phyloP scores from a whole-genome alignment of 768 basidiomycete species.

The Calocybe gangraenosa region DNA sequence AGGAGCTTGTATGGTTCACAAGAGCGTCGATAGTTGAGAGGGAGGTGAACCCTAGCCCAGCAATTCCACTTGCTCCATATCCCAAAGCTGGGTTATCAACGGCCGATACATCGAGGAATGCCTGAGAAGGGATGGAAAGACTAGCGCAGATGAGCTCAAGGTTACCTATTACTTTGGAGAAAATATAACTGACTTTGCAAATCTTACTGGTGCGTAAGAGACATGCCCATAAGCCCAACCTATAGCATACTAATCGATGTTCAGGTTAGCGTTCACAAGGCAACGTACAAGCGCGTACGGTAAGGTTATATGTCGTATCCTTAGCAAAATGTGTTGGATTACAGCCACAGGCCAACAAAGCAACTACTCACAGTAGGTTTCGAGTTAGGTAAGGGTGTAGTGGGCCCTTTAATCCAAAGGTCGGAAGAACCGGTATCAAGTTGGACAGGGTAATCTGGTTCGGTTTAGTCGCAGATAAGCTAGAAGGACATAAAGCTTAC shows the following conservation, averaged over 20 bases:
- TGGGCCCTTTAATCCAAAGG: constrained; percentile 60
- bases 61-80: constrained; percentile 68
- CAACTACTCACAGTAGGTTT: constrained; percentile 41
- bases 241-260: constrained; percentile 60
- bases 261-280: constrained; percentile 2
- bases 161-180: neutral
- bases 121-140: constrained; percentile 63
- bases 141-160: constrained; percentile 28
- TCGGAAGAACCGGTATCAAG: constrained; percentile 86
- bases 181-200: constrained; percentile 55
- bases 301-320: constrained; percentile 57
- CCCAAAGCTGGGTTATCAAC: constrained; percentile 71
- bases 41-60: constrained; percentile 74
- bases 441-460: constrained; percentile 65
- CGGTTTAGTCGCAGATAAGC: constrained; percentile 6
- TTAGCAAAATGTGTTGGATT: constrained; percentile 6
- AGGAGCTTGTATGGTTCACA: constrained; percentile 53
- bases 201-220: constrained; percentile 56
- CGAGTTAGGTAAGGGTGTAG: constrained; percentile 44
- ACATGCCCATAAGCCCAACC: constrained; percentile 74
- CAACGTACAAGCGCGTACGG: constrained; percentile 36
- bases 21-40: constrained; percentile 68
- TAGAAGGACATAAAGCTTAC: constrained; percentile 28
- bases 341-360: constrained; percentile 1
- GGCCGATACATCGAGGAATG: constrained; percentile 57